A percentile compares a stretch with the other conserved stretches of the same genome.
phyloP scores from a whole-genome alignment of 1,139 yeast species.

The Blastobotrys raffinosifermentans region DNA sequence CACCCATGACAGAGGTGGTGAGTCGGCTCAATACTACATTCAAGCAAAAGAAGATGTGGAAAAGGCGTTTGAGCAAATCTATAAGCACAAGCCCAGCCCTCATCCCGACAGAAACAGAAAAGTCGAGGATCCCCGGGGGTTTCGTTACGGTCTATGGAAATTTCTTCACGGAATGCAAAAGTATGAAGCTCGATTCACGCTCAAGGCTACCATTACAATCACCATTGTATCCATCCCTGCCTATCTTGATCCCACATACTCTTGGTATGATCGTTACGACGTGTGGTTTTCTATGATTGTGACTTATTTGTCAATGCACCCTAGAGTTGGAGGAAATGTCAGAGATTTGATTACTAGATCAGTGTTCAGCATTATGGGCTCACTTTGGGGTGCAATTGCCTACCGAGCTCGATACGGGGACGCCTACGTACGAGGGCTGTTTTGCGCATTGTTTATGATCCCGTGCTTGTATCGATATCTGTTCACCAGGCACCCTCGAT shows the following conservation, averaged over 20 bases:
- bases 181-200: conserved; percentile 40
- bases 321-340: conserved; percentile 41
- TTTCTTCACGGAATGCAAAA: conserved; percentile 32
- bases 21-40: conserved; percentile 38
- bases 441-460: conserved; percentile 35
- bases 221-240: conserved; percentile 39
- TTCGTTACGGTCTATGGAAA: conserved; percentile 35
- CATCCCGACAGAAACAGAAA: neutral
- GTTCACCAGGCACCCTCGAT: conserved; percentile 35
- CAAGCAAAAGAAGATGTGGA: conserved; percentile 43
- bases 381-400: conserved; percentile 44
- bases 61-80: conserved; percentile 41
- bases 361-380: conserved; percentile 36
- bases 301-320: conserved; percentile 38
- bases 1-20: conserved; percentile 44
- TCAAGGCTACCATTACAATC: conserved; percentile 36
- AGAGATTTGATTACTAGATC: conserved; percentile 34
- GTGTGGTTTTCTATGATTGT: conserved; percentile 41
- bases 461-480: conserved; percentile 34
- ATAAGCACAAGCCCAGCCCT: conserved; percentile 23
- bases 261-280: conserved; percentile 40
- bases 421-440: conserved; percentile 38
- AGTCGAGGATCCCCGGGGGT: conserved; percentile 9
- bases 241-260: conserved; percentile 36
- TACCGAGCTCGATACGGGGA: conserved; percentile 36